Conservation (phyloP, 1,284 basidiomycete species). For the Coriolopsis trogii region DNA sequence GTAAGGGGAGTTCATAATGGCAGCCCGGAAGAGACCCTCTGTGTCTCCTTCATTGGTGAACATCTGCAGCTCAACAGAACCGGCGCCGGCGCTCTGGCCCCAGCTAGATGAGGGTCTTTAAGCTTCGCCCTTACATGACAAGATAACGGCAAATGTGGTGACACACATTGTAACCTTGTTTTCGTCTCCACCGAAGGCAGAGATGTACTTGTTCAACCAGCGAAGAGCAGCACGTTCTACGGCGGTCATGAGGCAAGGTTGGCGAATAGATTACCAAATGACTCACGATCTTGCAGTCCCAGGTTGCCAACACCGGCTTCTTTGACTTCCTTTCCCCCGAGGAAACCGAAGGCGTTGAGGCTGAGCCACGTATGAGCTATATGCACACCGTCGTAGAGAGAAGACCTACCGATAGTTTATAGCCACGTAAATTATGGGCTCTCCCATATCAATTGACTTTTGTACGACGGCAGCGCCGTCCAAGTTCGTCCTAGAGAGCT, state of each 20-base stretch:
- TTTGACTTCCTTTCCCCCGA: constrained; percentile 45
- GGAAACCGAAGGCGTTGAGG: constrained; percentile 2
- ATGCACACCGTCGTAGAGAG: too few species aligned
- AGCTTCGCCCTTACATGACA: too few species aligned
- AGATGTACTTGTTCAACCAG: constrained; percentile 54
- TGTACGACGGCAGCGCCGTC: constrained; percentile 20
- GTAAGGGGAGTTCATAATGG: constrained; percentile 40
- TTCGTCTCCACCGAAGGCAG: constrained; percentile 44
- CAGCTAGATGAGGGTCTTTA: constrained; percentile 35
- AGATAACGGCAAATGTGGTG: too few species aligned
- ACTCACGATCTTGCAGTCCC: constrained; percentile 55
- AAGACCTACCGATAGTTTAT: constrained; percentile 36
- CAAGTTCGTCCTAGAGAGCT: too few species aligned
- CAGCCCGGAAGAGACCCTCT: constrained; percentile 39
- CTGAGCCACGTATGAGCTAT: background rate
- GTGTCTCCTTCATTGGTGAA: constrained; percentile 36
- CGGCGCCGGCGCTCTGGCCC: constrained; percentile 45
- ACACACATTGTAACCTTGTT: constrained; percentile 35
- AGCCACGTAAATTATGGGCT: constrained; percentile 35
- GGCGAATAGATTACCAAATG: background rate
- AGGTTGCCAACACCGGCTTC: constrained; percentile 54
- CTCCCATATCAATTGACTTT: constrained; percentile 37
- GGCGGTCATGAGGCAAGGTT: background rate
- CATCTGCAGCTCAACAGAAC: constrained; percentile 38
- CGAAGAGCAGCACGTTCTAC: constrained; percentile 43